A percentile compares a stretch with the other conserved stretches of the same genome.
Conservation (phyloP, 805 yeast species). For the Saccharomyces jurei region DNA sequence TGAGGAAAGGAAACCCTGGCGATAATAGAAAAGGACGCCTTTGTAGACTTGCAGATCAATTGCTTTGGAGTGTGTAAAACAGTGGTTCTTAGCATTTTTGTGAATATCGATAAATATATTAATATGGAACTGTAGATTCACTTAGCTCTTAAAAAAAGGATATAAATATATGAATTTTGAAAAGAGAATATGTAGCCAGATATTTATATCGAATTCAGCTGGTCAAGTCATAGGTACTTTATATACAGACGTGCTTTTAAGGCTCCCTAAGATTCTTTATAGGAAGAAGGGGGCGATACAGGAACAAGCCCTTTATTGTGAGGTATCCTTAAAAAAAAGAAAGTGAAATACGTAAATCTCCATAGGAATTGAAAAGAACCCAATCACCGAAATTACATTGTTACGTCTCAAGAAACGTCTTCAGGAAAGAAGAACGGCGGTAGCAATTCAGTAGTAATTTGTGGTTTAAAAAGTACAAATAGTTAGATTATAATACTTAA, state of each 20-base stretch:
- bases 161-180: not conserved
- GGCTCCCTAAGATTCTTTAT: not conserved
- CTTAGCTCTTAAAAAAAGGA: not conserved
- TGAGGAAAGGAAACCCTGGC: conserved; percentile 8
- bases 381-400: not conserved
- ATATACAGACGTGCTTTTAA: not conserved
- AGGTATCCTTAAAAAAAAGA: not conserved
- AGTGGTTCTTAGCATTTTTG: not conserved
- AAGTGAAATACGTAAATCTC: not conserved
- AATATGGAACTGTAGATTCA: not conserved
- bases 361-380: not conserved
- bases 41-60: not conserved
- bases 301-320: not conserved
- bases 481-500: not conserved
- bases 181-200: not conserved
- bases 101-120: not conserved
- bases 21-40: conserved; percentile 3
- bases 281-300: not conserved
- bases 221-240: not conserved
- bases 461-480: not conserved
- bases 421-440: not conserved
- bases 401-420: not conserved
- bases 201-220: not conserved
- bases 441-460: not conserved
- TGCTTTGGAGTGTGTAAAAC: not conserved